A percentile compares a stretch with the other conserved stretches of the same genome.
Evolutionary conservation across 306 rosid species (phyloP).

Genomic region (Corylus avellana): DNA sequence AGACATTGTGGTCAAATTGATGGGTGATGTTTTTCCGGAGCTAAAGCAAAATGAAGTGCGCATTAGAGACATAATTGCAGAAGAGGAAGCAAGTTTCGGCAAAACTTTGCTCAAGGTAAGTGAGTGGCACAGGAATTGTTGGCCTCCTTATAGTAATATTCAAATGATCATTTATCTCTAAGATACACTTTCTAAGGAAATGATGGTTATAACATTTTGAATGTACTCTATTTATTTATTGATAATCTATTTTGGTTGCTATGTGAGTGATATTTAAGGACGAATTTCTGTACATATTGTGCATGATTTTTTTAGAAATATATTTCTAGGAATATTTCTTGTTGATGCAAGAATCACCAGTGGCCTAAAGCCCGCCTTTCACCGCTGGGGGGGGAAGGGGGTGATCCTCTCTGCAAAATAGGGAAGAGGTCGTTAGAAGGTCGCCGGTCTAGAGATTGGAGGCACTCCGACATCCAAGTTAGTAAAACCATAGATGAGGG

Average conservation of each 20-base stretch:
- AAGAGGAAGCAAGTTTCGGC: conserved; percentile 96
- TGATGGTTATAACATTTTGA: neutral
- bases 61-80: conserved; percentile 69
- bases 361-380: too few relatives aligned
- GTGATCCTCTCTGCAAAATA: too few relatives aligned
- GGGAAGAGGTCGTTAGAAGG: too few relatives aligned
- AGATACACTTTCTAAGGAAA: neutral
- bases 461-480: too few relatives aligned
- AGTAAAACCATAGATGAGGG: too few relatives aligned
- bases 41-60: conserved; percentile 63
- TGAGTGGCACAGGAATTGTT: neutral
- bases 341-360: too few relatives aligned
- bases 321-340: neutral
- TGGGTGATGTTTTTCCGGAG: conserved; percentile 90
- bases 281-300: neutral
- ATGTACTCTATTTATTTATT: neutral
- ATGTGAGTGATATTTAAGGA: neutral
- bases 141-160: neutral
- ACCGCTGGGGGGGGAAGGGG: too few relatives aligned
- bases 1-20: conserved; percentile 52
- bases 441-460: too few relatives aligned
- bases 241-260: neutral
- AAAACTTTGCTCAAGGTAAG: conserved; percentile 89
- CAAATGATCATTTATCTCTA: neutral
- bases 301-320: neutral